These are phyloP conservation scores for Kluyveromyces nonfermentans DNA, from an alignment of 805 yeast genomes.

Conservation along the genomic window DNA sequence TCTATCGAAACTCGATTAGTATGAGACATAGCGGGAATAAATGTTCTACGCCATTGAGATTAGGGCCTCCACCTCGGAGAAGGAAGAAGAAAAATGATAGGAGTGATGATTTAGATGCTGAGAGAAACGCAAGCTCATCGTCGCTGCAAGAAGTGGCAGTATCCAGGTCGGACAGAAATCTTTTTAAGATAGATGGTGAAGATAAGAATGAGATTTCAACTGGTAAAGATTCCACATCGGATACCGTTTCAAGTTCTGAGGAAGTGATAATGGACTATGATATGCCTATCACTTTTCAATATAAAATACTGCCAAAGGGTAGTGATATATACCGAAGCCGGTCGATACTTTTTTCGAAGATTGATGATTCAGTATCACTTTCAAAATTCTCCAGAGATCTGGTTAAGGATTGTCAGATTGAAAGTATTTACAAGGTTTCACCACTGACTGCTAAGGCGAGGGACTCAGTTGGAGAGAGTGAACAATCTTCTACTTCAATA, in stretches of 20 bases:
- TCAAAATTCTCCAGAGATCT: slow-evolving; percentile 30
- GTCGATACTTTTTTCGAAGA: slow-evolving; percentile 23
- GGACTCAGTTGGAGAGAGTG: slow-evolving; percentile 8
- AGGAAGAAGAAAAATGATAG: not conserved
- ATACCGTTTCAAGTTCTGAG: not conserved
- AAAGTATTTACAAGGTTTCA: slow-evolving; percentile 37
- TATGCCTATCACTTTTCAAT: not conserved
- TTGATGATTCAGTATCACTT: slow-evolving; percentile 14
- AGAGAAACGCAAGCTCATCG: not conserved
- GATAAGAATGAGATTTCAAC: not conserved
- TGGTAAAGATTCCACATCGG: not conserved
- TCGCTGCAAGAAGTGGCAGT: not conserved
- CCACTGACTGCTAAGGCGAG: slow-evolving; percentile 29
- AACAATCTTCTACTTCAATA: too few species aligned
- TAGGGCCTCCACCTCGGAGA: not conserved
- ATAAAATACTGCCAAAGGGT: slow-evolving; percentile 22
- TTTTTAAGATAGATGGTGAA: not conserved
- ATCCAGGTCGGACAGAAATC: not conserved
- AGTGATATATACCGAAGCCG: slow-evolving; percentile 27
- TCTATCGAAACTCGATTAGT: not conserved
- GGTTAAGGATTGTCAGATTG: slow-evolving; percentile 53
- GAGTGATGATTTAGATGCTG: not conserved
- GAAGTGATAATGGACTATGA: not conserved
- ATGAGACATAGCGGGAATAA: not conserved
- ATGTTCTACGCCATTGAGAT: not conserved